Evolutionary conservation across 306 rosid species (phyloP), one percentile per base, ranked within the genome.

Genomic region (Malus sieversii): DNA sequence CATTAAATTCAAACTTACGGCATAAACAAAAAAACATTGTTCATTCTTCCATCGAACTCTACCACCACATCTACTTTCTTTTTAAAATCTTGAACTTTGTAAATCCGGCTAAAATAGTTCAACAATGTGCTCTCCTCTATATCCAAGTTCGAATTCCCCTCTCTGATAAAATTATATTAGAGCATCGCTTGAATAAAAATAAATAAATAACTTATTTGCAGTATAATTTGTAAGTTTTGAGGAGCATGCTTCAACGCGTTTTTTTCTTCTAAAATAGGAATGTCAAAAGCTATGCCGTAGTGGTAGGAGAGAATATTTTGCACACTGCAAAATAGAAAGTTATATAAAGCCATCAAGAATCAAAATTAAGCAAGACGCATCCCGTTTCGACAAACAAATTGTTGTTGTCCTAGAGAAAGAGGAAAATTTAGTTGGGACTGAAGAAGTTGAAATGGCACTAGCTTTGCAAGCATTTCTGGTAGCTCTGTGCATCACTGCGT

Each of bases 311-410:
- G 78, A 23, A 14, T 48, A 48, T 48, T 48, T 48, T 15, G 55
- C 55, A 15, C 20, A 48, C 53, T 48, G 75, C 19, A 23, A 6
- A 33, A 42, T 18, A 22, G 11, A 61, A 66, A 79, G 83, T 53
- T 86, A 82, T 85, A 83, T 84, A 89, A 77, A 79, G 87, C 61
- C 75, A 60, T 66, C 72, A 63, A 40, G 58, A 76, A 68, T 85
- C 73, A 19, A 51, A 52, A 38, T 38, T 38, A 7, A 72, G 66
- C 16, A 51, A 48, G 75, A 8, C 19, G 53, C 78, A 68, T 79
- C 84, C 74, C 71, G 70, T 45, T 70, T 38, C 80, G 74, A 73
- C 61, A 79, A 27, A 77, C 25, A 60, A 25, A 64, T 58, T 25
- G 78, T 58, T 25, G 78, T 16, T 46, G 22, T 18, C 57, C 57